These are phyloP conservation scores for Austroboletus eburneus DNA, from an alignment of 768 basidiomycete species.

Conservation along the genomic window DNA sequence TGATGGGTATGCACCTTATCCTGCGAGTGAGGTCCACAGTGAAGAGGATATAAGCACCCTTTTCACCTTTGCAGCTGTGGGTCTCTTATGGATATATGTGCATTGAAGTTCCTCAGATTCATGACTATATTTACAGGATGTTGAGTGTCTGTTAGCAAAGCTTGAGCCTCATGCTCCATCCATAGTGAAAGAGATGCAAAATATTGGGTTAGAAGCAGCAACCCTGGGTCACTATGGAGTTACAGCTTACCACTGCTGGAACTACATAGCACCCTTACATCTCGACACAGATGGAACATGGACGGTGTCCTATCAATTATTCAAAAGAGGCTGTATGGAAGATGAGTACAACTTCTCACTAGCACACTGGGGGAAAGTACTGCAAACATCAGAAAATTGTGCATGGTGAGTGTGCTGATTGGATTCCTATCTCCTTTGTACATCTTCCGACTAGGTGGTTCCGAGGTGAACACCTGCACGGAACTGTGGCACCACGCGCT, in stretches of 20 bases:
- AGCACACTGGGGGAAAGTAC: too few species aligned
- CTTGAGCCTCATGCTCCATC: neutral
- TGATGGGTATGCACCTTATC: constrained; percentile 3
- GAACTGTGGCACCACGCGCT: constrained; percentile 1
- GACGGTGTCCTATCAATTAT: constrained; percentile 6
- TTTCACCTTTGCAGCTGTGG: neutral
- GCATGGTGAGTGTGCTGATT: too few species aligned
- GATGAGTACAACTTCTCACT: constrained; percentile 1
- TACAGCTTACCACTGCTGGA: constrained; percentile 6
- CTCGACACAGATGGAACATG: constrained; percentile 1
- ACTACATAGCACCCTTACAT: constrained; percentile 6
- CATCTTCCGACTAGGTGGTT: constrained; percentile 16
- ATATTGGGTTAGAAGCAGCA: neutral
- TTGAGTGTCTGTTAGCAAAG: neutral
- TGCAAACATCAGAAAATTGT: too few species aligned
- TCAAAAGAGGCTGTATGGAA: neutral
- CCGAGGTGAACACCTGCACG: constrained; percentile 8
- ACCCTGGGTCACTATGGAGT: constrained; percentile 1
- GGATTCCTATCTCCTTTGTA: too few species aligned
- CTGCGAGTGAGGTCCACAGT: neutral
- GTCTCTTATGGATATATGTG: neutral
- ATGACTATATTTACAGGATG: neutral
- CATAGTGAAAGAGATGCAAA: neutral
- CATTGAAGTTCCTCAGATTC: too few species aligned
- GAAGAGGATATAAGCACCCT: neutral